Conservation (phyloP, 2,329 filamentous ascomycete genomes). For the Penicillium sp. region DNA sequence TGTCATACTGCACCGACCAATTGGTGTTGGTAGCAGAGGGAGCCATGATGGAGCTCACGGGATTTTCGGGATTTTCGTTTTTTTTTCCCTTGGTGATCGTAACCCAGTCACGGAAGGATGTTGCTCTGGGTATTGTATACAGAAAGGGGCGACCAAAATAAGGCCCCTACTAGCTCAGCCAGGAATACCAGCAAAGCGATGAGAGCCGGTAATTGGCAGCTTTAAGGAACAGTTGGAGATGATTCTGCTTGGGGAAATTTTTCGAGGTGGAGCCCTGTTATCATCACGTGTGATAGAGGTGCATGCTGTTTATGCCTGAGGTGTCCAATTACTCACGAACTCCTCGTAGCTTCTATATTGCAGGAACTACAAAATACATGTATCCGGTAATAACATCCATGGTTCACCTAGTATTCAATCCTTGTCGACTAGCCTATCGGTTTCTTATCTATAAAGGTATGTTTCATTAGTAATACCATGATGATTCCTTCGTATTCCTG, state of each 20-base stretch:
- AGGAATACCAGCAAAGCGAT: slow-evolving; percentile 18
- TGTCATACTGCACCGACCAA: slow-evolving; percentile 87
- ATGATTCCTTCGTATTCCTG: background rate
- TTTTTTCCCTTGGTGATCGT: background rate
- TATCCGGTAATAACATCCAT: background rate
- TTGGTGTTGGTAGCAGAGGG: slow-evolving; percentile 62
- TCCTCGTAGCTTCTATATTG: background rate
- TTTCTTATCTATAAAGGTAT: background rate
- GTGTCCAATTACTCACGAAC: background rate
- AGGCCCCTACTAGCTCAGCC: slow-evolving; percentile 16
- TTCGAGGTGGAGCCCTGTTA: slow-evolving; percentile 39
- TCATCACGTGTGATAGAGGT: slow-evolving; percentile 39
- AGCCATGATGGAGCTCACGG: slow-evolving; percentile 47
- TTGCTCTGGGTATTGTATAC: background rate
- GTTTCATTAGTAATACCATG: background rate
- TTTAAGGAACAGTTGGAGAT: slow-evolving; percentile 22
- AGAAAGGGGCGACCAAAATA: background rate
- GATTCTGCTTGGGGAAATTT: slow-evolving; percentile 39
- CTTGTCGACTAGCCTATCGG: background rate
- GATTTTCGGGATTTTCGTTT: background rate
- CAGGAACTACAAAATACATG: background rate
- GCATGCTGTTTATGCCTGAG: slow-evolving; percentile 19
- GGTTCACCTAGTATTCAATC: background rate
- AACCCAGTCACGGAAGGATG: background rate
- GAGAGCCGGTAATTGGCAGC: slow-evolving; percentile 22